A percentile compares a stretch with the other conserved stretches of the same genome.
These are phyloP conservation scores for Aspergillus sclerotialis DNA, from an alignment of 2,329 filamentous ascomycete genomes.

Conservation along the genomic window DNA sequence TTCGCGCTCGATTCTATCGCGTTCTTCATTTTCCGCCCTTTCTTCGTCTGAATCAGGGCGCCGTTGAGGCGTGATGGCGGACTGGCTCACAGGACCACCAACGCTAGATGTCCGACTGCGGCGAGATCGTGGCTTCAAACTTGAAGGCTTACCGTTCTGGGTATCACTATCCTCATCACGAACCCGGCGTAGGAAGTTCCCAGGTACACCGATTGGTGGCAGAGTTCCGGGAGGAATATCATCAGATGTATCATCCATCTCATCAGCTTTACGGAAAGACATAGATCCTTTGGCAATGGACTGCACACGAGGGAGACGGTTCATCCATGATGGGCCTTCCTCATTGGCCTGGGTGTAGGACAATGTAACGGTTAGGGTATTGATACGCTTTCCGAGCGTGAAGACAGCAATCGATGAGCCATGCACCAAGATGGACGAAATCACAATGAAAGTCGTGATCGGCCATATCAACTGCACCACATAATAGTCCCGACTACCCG, in stretches of 20 bases:
- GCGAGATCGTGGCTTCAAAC: slow-evolving; percentile 48
- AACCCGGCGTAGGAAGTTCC: slow-evolving; percentile 73
- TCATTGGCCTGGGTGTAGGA: slow-evolving; percentile 90
- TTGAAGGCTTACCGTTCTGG: slow-evolving; percentile 49
- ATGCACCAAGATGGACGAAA: slow-evolving; percentile 89
- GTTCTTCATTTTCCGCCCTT: slow-evolving; percentile 18
- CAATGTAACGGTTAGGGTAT: slow-evolving; percentile 89
- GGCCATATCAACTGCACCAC: slow-evolving; percentile 90
- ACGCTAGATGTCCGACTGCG: slow-evolving; percentile 68
- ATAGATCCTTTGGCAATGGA: slow-evolving; percentile 76
- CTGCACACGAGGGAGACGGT: slow-evolving; percentile 72
- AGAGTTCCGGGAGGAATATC: slow-evolving; percentile 62
- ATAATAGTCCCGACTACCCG: slow-evolving; percentile 55
- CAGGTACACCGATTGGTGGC: slow-evolving; percentile 63
- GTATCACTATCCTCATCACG: slow-evolving; percentile 62
- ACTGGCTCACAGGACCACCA: slow-evolving; percentile 82
- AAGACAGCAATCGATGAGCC: slow-evolving; percentile 98
- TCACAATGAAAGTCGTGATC: slow-evolving; percentile 87
- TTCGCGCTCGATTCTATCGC: slow-evolving; percentile 26
- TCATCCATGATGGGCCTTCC: slow-evolving; percentile 91
- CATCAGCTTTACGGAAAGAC: slow-evolving; percentile 65
- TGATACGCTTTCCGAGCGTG: slow-evolving; percentile 95
- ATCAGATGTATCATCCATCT: slow-evolving; percentile 55
- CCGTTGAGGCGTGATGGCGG: slow-evolving; percentile 69
- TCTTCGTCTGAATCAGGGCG: slow-evolving; percentile 13